phyloP scores from a whole-genome alignment of 495 filamentous ascomycete genomes.

The Aspergillus indologenus region DNA sequence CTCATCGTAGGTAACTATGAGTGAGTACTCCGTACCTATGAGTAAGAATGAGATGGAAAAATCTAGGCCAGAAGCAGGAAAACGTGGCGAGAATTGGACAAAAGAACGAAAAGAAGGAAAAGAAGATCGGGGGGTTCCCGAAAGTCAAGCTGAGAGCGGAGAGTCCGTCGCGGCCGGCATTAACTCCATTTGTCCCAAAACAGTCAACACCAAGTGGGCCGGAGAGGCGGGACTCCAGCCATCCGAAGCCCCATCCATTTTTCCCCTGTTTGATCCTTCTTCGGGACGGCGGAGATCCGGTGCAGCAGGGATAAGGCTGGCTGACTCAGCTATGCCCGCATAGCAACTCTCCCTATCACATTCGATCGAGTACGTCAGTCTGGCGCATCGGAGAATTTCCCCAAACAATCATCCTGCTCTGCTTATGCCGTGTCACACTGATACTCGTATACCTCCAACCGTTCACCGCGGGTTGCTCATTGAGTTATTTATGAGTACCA shows the following conservation, averaged over 20 bases:
- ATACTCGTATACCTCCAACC: neutral
- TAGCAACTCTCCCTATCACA: neutral
- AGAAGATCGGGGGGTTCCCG: neutral
- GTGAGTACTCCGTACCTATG: neutral
- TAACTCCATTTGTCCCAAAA: conserved; percentile 9
- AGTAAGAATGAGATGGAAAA: neutral
- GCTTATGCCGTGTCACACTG: neutral
- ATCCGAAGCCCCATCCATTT: conserved; percentile 15
- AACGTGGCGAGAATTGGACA: neutral
- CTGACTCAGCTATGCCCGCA: conserved; percentile 11
- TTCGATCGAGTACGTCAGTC: too few species aligned
- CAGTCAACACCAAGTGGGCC: neutral
- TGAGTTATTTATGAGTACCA: too few species aligned
- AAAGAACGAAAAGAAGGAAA: neutral
- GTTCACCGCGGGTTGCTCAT: neutral
- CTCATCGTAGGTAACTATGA: too few species aligned
- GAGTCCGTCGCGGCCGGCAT: too few species aligned
- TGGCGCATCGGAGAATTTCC: too few species aligned
- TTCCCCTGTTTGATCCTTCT: neutral
- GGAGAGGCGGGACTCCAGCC: conserved; percentile 18
- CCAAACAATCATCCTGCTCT: neutral
- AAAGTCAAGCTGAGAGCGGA: too few species aligned
- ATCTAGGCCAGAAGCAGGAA: neutral
- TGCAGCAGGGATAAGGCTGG: neutral
- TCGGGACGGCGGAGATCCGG: conserved; percentile 17